Evolutionary conservation across 202 grass and related monocot genomes (phyloP), one percentile per base, ranked within the genome.

Genomic region (Carex sylvatica): DNA sequence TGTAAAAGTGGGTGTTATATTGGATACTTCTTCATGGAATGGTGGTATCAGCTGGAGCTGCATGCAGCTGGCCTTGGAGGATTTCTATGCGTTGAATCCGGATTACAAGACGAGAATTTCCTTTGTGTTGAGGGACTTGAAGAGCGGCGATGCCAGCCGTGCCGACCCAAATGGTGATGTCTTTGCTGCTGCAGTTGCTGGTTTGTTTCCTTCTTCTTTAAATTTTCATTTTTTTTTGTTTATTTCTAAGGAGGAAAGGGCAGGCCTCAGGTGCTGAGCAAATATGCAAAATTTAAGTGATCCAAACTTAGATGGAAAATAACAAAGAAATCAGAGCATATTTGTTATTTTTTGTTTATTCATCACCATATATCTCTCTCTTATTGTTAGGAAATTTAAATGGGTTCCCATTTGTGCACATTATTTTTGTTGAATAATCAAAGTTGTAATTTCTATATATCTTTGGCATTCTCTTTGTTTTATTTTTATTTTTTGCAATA

Each of bases 1-100:
- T 28, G 85, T 93, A 19, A 86, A 90, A 35, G 91, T 93, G 3
- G 91, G 94, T 49, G 91, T 97, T 84, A 97, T 93, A 70, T 30
- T 97, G 82, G 86, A 91, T 42, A 68, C 40, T 26, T 20, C 11
- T 1, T 84, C 91, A 72, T 97, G 87, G 86, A 14, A 80, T 24
- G 90, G 90, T 66, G 90, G 61, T 65, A 68, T 88, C 1, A 92
- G 87, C 86, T 90, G 91, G 89, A 81, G 66, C 65, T 92, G 80
- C 85, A 92, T 97, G 82, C 71, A 82, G 55, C 7, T 97, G 55
- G 94, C 91, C 0, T 11, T 92, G 35, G 84, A 94, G 0, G 91
- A 97, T 44, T 94, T 97, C 88, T 94, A 97, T 16, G 61, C 70
- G 0, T 28, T 14, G 40, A 18, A 79, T 22, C 74, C 76, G 4